Evolutionary conservation across 352 stramenopile genomes (phyloP).

Genomic region (Pythium grandisporangium): DNA sequence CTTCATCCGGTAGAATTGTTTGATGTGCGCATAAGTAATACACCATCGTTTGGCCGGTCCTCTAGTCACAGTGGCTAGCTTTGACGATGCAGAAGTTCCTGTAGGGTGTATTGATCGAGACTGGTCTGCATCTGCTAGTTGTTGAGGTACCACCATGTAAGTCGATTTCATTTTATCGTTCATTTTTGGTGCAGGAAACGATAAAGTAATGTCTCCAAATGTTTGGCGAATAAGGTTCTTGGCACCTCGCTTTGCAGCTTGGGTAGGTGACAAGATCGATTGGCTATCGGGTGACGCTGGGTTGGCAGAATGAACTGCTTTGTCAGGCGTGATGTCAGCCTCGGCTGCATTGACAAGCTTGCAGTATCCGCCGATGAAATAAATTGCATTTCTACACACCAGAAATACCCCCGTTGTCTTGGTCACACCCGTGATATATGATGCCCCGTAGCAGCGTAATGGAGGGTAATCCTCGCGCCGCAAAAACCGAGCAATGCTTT

Average conservation of each 20-base stretch:
- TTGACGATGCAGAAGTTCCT: no score
- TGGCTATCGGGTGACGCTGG: neutral
- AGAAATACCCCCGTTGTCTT: constrained; percentile 47
- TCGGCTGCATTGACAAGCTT: constrained; percentile 29
- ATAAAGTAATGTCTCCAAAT: constrained; percentile 35
- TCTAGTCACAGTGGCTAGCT: no score
- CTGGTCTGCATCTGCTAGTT: constrained; percentile 5
- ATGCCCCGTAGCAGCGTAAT: constrained; percentile 42
- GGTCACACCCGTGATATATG: constrained; percentile 48
- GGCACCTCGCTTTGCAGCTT: constrained; percentile 27
- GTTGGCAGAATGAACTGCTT: neutral
- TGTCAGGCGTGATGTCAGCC: neutral
- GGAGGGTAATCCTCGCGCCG: constrained; percentile 56
- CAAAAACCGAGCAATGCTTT: constrained; percentile 49
- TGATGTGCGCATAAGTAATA: constrained; percentile 55
- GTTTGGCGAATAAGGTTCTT: constrained; percentile 44
- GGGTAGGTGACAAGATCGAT: constrained; percentile 10
- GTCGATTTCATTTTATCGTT: no score
- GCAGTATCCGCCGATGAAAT: constrained; percentile 60
- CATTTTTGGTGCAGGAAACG: constrained; percentile 29
- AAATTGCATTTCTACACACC: constrained; percentile 37
- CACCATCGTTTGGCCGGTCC: constrained; percentile 26
- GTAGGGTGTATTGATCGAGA: no score
- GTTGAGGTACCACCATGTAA: no score
- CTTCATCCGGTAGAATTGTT: constrained; percentile 72